Conservation (phyloP, 371 early-diverging fungal species). For the Massospora cicadina region DNA sequence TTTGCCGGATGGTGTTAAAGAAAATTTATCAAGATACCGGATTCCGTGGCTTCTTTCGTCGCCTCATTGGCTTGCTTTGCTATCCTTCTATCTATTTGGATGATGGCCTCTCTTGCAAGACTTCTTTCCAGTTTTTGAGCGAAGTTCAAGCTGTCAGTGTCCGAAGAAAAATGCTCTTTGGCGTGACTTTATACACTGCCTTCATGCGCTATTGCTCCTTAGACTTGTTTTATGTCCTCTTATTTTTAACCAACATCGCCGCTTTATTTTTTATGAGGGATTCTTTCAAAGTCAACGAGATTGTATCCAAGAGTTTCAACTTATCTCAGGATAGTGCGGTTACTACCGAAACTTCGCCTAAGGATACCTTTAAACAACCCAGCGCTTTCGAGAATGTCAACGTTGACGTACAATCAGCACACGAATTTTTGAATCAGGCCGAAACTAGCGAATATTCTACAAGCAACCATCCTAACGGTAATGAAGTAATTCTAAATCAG, state of each 20-base stretch:
- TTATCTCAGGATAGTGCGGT: too few relatives aligned
- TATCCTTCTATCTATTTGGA: not conserved
- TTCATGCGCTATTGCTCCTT: slow-evolving; percentile 25
- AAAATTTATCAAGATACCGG: not conserved
- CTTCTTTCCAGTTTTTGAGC: slow-evolving; percentile 17
- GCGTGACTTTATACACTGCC: slow-evolving; percentile 21
- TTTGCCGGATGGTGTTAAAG: not conserved
- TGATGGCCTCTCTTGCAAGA: not conserved
- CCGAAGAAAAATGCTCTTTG: slow-evolving; percentile 19
- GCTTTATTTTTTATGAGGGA: slow-evolving; percentile 30
- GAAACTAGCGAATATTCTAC: too few relatives aligned
- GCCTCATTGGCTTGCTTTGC: not conserved
- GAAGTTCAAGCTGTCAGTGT: slow-evolving; percentile 23
- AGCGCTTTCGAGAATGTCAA: too few relatives aligned
- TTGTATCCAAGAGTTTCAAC: slow-evolving; percentile 26
- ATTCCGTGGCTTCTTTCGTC: not conserved
- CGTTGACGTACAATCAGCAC: too few relatives aligned
- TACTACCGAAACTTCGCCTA: too few relatives aligned
- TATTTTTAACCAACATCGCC: slow-evolving; percentile 22
- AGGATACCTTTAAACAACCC: too few relatives aligned
- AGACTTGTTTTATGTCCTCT: slow-evolving; percentile 23
- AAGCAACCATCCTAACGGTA: too few relatives aligned
- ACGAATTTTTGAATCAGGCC: too few relatives aligned
- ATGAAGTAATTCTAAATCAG: too few relatives aligned
- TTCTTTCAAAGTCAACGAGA: slow-evolving; percentile 26